Percentiles rank a stretch among this genome's conserved stretches.
Conservation (phyloP, 768 basidiomycete genomes). For the Pleurotus platypus region DNA sequence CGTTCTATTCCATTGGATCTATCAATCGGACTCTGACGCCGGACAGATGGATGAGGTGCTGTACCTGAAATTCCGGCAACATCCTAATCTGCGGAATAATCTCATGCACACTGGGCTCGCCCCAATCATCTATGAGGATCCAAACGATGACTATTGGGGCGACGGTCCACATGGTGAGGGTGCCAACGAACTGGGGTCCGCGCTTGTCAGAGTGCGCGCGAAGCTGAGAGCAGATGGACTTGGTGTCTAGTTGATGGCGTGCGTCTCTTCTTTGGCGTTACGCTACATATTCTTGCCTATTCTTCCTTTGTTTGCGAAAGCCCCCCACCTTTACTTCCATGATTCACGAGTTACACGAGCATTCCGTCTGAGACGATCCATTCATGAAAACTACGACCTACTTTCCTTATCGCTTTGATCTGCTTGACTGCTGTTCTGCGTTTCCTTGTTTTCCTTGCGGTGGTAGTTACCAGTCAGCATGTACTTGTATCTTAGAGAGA, state of each 20-base stretch:
- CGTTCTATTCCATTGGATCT: background rate
- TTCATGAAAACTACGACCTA: too few species aligned
- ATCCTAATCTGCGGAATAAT: slow-evolving; percentile 49
- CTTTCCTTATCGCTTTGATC: too few species aligned
- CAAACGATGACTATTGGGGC: slow-evolving; percentile 64
- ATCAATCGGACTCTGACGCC: background rate
- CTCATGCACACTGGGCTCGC: slow-evolving; percentile 52
- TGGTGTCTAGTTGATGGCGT: background rate
- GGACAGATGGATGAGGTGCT: slow-evolving; percentile 67
- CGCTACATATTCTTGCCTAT: too few species aligned
- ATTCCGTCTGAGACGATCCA: too few species aligned
- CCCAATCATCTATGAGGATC: slow-evolving; percentile 51
- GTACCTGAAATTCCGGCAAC: slow-evolving; percentile 68
- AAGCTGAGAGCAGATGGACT: slow-evolving; percentile 28
- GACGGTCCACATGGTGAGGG: slow-evolving; percentile 45
- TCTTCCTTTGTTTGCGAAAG: too few species aligned
- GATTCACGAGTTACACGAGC: too few species aligned
- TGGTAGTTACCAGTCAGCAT: too few species aligned
- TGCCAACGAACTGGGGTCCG: slow-evolving; percentile 60
- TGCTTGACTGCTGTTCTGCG: too few species aligned
- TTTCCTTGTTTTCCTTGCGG: too few species aligned
- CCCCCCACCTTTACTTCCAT: too few species aligned
- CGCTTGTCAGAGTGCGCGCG: slow-evolving; percentile 53
- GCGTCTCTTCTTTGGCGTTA: too few species aligned
- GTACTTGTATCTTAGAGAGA: too few species aligned